Conservation (phyloP, 805 yeast species). For the Nakazawaea pomicola region DNA sequence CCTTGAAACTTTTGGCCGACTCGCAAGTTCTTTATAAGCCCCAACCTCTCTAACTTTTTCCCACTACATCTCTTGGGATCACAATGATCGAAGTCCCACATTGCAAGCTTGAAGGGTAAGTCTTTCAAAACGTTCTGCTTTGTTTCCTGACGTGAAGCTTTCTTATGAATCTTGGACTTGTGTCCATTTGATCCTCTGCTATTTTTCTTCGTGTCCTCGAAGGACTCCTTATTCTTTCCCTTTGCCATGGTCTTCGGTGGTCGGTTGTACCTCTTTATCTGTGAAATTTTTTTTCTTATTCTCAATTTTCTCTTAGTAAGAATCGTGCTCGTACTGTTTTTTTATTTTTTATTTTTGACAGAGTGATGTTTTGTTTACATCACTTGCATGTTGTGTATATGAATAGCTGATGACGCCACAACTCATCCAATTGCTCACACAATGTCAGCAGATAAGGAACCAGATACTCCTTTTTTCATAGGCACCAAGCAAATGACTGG, state of each 20-base stretch:
- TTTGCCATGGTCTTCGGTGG: constrained; percentile 49
- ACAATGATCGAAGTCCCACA: constrained; percentile 99
- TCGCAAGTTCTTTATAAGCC: constrained; percentile 69
- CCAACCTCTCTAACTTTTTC: constrained; percentile 84
- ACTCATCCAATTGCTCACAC: too few species aligned
- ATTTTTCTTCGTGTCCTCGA: constrained; percentile 28
- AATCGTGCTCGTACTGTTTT: too few species aligned
- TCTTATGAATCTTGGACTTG: constrained; percentile 48
- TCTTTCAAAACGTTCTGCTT: constrained; percentile 21
- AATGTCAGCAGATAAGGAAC: too few species aligned
- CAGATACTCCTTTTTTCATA: not conserved
- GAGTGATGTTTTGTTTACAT: too few species aligned
- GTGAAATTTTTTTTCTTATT: too few species aligned
- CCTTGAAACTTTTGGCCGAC: constrained; percentile 96
- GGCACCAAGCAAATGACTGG: not conserved
- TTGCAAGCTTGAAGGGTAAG: constrained; percentile 84
- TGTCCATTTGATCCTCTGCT: constrained; percentile 50
- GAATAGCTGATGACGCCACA: too few species aligned
- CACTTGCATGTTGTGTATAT: too few species aligned
- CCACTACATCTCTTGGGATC: constrained; percentile 98
- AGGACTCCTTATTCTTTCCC: constrained; percentile 45
- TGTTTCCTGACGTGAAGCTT: constrained; percentile 27
- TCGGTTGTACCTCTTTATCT: too few species aligned
- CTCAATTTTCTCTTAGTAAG: too few species aligned
- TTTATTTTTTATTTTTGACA: too few species aligned